These are phyloP conservation scores for Linderina pennispora DNA, from an alignment of 192 early-diverging fungal genomes.

Conservation along the genomic window DNA sequence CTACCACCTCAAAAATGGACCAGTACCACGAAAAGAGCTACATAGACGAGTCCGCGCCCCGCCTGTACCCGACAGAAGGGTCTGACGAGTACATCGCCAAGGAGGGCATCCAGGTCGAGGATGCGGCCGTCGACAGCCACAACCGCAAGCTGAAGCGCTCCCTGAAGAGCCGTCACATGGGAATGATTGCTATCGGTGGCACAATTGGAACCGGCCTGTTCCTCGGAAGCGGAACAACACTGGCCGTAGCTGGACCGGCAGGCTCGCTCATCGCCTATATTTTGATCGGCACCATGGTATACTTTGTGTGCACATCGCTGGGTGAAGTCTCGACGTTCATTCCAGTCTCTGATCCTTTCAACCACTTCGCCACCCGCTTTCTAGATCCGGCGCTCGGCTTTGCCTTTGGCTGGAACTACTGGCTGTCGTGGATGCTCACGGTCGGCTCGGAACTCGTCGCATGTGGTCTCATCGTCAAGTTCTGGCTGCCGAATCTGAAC, in stretches of 20 bases:
- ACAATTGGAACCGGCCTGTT: slow-evolving; percentile 83
- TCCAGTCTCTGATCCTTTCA: slow-evolving; percentile 77
- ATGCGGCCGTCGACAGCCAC: neutral
- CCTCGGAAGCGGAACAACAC: slow-evolving; percentile 68
- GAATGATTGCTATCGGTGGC: slow-evolving; percentile 75
- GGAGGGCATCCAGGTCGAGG: neutral
- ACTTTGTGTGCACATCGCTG: slow-evolving; percentile 71
- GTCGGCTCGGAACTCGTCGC: slow-evolving; percentile 79
- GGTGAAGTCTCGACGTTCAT: slow-evolving; percentile 85
- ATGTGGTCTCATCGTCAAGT: slow-evolving; percentile 73
- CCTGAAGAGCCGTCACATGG: slow-evolving; percentile 66
- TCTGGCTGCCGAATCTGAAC: slow-evolving; percentile 51
- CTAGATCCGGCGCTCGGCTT: slow-evolving; percentile 74
- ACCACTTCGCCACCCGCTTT: slow-evolving; percentile 71
- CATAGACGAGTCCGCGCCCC: too few relatives aligned
- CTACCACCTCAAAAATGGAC: too few relatives aligned
- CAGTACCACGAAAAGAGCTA: too few relatives aligned
- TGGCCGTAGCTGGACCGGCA: slow-evolving; percentile 70
- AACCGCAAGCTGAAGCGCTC: slow-evolving; percentile 50
- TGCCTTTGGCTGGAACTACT: slow-evolving; percentile 70
- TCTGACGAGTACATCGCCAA: neutral
- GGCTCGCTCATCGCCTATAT: slow-evolving; percentile 72
- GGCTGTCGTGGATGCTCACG: slow-evolving; percentile 63
- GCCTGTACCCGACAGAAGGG: neutral
- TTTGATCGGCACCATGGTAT: slow-evolving; percentile 63